Conservation (phyloP, 306 rosid species). For the Echinosophora koreensis region DNA sequence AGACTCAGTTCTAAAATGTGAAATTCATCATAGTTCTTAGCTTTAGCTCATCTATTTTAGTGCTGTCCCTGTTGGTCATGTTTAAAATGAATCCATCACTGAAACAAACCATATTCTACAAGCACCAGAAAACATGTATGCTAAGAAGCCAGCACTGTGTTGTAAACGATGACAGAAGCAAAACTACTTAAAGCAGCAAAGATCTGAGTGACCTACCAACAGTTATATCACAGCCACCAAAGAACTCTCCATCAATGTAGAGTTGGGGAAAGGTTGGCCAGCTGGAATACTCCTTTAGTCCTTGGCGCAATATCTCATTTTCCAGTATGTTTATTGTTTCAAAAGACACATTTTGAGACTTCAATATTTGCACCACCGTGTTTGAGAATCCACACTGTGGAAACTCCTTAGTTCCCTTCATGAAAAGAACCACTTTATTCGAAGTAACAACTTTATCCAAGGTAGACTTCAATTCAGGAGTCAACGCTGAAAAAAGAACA, state of each 20-base stretch:
- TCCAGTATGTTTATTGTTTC: constrained; percentile 82
- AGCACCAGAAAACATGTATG: constrained; percentile 1
- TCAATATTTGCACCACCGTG: constrained; percentile 93
- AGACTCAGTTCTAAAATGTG: constrained; percentile 25
- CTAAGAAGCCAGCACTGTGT: neutral
- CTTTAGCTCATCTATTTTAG: constrained; percentile 2
- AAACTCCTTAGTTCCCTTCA: constrained; percentile 95
- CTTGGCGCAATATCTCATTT: constrained; percentile 85
- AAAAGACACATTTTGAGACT: constrained; percentile 74
- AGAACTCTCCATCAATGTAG: constrained; percentile 94
- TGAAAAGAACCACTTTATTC: constrained; percentile 80
- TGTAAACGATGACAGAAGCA: constrained; percentile 11
- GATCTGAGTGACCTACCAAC: constrained; percentile 69
- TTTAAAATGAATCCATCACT: constrained; percentile 23
- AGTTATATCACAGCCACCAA: constrained; percentile 98
- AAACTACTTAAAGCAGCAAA: constrained; percentile 3
- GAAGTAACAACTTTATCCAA: constrained; percentile 89
- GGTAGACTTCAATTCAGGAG: constrained; percentile 85
- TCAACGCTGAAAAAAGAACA: constrained; percentile 66
- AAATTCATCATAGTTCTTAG: constrained; percentile 13
- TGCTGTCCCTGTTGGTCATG: constrained; percentile 2
- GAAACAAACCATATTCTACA: constrained; percentile 33
- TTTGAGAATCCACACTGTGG: constrained; percentile 97
- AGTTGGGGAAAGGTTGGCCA: constrained; percentile 99
- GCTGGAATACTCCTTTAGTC: constrained; percentile 81